phyloP scores from a whole-genome alignment of 2,329 filamentous ascomycete genomes.

The Mycosphaerelloides madeirae region DNA sequence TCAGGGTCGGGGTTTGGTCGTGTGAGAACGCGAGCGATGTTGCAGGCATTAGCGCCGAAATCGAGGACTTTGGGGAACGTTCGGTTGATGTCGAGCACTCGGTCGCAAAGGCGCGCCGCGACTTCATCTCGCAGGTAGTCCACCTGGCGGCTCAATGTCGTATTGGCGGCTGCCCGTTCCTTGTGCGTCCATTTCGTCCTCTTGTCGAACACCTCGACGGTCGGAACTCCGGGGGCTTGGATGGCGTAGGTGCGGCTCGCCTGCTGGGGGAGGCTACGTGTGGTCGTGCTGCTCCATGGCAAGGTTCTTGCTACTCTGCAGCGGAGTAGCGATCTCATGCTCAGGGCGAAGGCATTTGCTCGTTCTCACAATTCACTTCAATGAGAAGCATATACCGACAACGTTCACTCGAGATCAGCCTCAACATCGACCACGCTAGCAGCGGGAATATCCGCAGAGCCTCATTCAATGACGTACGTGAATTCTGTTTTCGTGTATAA shows the following conservation, averaged over 20 bases:
- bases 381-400: no score
- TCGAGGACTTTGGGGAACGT: slow-evolving; percentile 80
- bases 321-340: slow-evolving; percentile 17
- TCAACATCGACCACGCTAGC: no score
- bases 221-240: slow-evolving; percentile 69
- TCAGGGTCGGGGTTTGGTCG: slow-evolving; percentile 59
- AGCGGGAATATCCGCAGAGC: no score
- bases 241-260: slow-evolving; percentile 58
- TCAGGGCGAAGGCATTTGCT: slow-evolving; percentile 8
- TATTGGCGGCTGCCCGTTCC: slow-evolving; percentile 71
- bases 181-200: slow-evolving; percentile 85
- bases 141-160: slow-evolving; percentile 67
- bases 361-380: neutral
- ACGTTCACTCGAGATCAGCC: no score
- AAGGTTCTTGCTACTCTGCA: neutral
- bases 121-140: slow-evolving; percentile 95
- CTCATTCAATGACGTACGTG: no score
- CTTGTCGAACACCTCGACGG: slow-evolving; percentile 86
- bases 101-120: slow-evolving; percentile 74
- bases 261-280: neutral
- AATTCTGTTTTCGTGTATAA: no score
- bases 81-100: slow-evolving; percentile 88
- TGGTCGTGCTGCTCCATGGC: neutral
- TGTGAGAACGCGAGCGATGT: slow-evolving; percentile 78
- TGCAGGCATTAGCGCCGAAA: slow-evolving; percentile 92